Conservation (phyloP, 345 rosid genomes). For the Syzygium jambos region DNA sequence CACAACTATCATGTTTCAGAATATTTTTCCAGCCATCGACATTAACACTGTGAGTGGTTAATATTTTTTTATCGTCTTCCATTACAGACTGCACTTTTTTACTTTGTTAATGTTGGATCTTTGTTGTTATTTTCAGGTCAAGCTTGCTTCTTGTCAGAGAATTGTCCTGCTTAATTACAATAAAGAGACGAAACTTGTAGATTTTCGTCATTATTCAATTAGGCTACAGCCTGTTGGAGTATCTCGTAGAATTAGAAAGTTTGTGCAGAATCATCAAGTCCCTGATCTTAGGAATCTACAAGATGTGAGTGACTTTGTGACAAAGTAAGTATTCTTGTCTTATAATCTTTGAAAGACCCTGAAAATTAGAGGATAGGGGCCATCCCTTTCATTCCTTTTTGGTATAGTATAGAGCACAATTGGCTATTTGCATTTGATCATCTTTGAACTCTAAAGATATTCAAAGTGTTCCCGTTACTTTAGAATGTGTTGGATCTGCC, state of each 20-base stretch:
- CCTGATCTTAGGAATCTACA: slow-evolving; percentile 81
- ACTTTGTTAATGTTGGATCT: slow-evolving; percentile 8
- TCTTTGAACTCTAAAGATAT: background rate
- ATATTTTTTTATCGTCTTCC: background rate
- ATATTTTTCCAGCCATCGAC: slow-evolving; percentile 91
- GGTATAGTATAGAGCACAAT: background rate
- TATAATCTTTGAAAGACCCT: background rate
- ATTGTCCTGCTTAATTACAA: slow-evolving; percentile 83
- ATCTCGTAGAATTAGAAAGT: slow-evolving; percentile 75
- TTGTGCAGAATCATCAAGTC: slow-evolving; percentile 82
- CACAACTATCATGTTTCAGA: slow-evolving; percentile 85
- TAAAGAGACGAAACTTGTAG: slow-evolving; percentile 77
- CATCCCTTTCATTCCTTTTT: background rate
- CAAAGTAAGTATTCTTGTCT: slow-evolving; percentile 46
- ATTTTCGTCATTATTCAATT: slow-evolving; percentile 87
- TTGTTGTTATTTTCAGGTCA: slow-evolving; percentile 50
- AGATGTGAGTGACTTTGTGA: slow-evolving; percentile 89
- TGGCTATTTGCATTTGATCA: background rate
- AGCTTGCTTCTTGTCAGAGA: slow-evolving; percentile 91
- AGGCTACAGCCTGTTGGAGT: slow-evolving; percentile 87
- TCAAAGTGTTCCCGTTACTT: background rate
- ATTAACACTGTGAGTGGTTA: slow-evolving; percentile 67
- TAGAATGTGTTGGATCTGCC: background rate
- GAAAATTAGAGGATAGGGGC: background rate
- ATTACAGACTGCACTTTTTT: background rate